phyloP scores from a whole-genome alignment of 108 stramenopile species.

The Asterionellopsis glacialis region DNA sequence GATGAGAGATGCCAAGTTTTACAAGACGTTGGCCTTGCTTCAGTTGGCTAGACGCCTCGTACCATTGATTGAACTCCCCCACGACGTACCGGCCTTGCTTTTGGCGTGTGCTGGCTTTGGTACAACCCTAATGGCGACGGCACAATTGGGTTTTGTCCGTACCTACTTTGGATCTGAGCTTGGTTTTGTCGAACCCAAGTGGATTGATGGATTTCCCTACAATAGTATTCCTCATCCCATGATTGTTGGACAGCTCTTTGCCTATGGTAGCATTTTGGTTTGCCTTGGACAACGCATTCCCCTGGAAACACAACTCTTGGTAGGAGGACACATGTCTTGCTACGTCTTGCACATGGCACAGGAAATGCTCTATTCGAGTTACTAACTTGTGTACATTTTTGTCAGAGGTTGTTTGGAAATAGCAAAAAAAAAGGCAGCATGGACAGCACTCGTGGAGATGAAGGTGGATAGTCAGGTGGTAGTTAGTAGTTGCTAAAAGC shows the following conservation, averaged over 20 bases:
- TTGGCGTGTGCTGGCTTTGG: conserved; percentile 35
- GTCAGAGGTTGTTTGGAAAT: no score
- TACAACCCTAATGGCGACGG: conserved; percentile 43
- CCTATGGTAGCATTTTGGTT: conserved; percentile 23
- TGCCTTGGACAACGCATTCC: conserved; percentile 25
- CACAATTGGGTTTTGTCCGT: conserved; percentile 50
- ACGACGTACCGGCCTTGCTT: conserved; percentile 31
- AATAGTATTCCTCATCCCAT: conserved; percentile 54
- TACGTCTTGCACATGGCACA: conserved; percentile 50
- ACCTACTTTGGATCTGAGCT: conserved; percentile 58
- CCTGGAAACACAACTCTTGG: conserved; percentile 22
- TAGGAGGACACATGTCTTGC: conserved; percentile 36
- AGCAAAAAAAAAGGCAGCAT: no score
- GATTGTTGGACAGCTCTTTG: conserved; percentile 51
- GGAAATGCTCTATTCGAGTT: conserved; percentile 52
- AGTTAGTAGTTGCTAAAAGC: no score
- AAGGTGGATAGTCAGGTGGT: no score
- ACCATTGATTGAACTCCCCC: conserved; percentile 29
- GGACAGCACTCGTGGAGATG: no score
- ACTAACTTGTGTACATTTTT: no score
- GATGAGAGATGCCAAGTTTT: conserved; percentile 52
- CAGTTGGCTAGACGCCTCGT: conserved; percentile 38
- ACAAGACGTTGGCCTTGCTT: conserved; percentile 35
- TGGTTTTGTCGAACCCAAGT: conserved; percentile 45
- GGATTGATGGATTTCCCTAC: conserved; percentile 53